A percentile compares a stretch with the other conserved stretches of the same genome.
Evolutionary conservation across 331 rosid genomes (phyloP).

Genomic region (Cucumis variabilis): DNA sequence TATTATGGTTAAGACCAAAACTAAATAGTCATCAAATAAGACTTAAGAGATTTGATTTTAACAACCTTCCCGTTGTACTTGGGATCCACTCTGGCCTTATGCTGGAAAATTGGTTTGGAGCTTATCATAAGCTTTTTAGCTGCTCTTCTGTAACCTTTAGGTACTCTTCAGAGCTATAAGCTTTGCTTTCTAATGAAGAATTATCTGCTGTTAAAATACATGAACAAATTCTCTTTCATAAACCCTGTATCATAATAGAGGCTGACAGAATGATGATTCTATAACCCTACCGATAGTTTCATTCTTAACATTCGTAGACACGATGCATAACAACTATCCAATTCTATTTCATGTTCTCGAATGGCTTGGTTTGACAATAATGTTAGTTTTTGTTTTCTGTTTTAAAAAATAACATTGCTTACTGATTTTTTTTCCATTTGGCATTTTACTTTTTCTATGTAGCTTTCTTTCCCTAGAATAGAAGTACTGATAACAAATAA

Average conservation of each 20-base stretch:
- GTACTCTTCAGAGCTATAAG: too few relatives aligned
- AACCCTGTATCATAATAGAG: too few relatives aligned
- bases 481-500: too few relatives aligned
- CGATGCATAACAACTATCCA: background rate
- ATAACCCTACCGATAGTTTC: background rate
- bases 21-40: background rate
- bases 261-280: background rate
- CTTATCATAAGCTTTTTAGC: conserved; percentile 67
- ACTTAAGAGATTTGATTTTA: conserved; percentile 29
- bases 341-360: background rate
- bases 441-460: too few relatives aligned
- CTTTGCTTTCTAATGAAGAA: too few relatives aligned
- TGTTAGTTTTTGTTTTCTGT: background rate
- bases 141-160: too few relatives aligned
- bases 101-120: conserved; percentile 47
- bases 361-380: background rate
- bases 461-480: too few relatives aligned
- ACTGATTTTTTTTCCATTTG: background rate
- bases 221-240: too few relatives aligned
- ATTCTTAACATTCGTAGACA: background rate
- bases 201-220: too few relatives aligned
- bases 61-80: conserved; percentile 61
- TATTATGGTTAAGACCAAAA: too few relatives aligned
- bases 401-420: background rate
- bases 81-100: conserved; percentile 51